phyloP scores from a whole-genome alignment of 78 protist species.

The Dictyostelium citrinum region DNA sequence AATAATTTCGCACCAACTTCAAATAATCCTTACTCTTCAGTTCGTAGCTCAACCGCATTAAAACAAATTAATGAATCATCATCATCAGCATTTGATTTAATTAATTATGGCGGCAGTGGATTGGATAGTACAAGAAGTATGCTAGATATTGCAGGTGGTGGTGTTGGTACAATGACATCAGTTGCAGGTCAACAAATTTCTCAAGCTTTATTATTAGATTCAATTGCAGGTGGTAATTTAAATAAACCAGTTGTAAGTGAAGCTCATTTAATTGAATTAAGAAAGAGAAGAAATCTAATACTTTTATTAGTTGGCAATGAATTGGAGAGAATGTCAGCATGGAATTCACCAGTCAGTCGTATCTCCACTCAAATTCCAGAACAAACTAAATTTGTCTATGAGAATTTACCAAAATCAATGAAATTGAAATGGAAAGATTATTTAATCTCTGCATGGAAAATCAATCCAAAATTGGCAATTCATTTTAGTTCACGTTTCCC shows the following conservation, averaged over 20 bases:
- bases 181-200: neutral
- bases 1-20: neutral
- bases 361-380: constrained; percentile 47
- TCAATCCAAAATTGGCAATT: constrained; percentile 58
- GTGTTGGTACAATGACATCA: constrained; percentile 57
- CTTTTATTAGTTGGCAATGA: constrained; percentile 81
- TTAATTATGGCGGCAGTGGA: neutral
- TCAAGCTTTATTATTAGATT: constrained; percentile 1
- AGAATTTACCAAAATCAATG: constrained; percentile 38
- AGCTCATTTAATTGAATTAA: neutral
- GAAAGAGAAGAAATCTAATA: constrained; percentile 49
- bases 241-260: constrained; percentile 5
- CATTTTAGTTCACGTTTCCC: constrained; percentile 70
- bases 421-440: constrained; percentile 70
- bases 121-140: neutral
- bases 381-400: constrained; percentile 49
- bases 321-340: constrained; percentile 83
- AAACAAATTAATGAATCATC: neutral
- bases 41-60: neutral
- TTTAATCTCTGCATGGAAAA: constrained; percentile 72
- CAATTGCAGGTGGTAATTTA: neutral
- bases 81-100: neutral
- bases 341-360: constrained; percentile 83
- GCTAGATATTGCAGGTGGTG: constrained; percentile 63
- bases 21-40: neutral